Evolutionary conservation across 805 yeast species (phyloP).

Genomic region (Candida corydali): DNA sequence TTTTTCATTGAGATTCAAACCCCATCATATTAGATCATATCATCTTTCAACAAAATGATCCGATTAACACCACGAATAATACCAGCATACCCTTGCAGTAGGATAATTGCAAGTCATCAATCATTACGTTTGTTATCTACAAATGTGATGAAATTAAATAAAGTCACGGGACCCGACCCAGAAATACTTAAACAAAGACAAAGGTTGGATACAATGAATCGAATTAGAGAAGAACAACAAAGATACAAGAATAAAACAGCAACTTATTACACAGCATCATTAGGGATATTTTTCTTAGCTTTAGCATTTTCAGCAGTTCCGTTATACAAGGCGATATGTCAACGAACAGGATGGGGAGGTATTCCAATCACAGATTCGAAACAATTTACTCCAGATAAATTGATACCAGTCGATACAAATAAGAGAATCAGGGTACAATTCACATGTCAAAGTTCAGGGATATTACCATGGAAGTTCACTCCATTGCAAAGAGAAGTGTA

Average conservation of each 20-base stretch:
- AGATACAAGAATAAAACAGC: conserved; percentile 47
- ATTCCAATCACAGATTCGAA: conserved; percentile 83
- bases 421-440: conserved; percentile 79
- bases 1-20: conserved; percentile 1
- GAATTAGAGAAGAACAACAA: conserved; percentile 24
- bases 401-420: conserved; percentile 83
- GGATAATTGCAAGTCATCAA: no score
- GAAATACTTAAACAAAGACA: conserved; percentile 6
- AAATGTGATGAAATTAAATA: background rate
- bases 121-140: background rate
- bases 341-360: conserved; percentile 95
- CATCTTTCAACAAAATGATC: background rate
- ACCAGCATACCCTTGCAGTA: no score
- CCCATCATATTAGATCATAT: background rate
- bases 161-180: background rate
- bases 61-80: background rate
- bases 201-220: conserved; percentile 14
- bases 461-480: conserved; percentile 89
- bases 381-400: conserved; percentile 79
- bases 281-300: conserved; percentile 67
- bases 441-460: conserved; percentile 86
- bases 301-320: conserved; percentile 91
- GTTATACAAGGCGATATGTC: conserved; percentile 83
- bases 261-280: conserved; percentile 63
- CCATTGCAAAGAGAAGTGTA: conserved; percentile 94